phyloP scores from a whole-genome alignment of 768 basidiomycete species.

The Cystobasidium tubakii region DNA sequence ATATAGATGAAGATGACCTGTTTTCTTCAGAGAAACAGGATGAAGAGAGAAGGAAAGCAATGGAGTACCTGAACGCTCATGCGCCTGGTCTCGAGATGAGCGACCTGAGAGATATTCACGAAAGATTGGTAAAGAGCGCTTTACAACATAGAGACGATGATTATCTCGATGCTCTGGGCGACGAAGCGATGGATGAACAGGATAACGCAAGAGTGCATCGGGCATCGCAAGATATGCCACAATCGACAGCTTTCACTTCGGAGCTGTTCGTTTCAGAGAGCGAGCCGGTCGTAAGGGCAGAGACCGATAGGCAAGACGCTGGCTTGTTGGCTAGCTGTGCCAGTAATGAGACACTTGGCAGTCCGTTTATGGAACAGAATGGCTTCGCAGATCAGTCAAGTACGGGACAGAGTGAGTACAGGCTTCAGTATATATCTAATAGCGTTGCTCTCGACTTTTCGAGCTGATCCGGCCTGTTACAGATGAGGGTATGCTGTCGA shows the following conservation, averaged over 20 bases:
- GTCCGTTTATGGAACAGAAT: slow-evolving; percentile 16
- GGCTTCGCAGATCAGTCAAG: background rate
- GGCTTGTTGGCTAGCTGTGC: background rate
- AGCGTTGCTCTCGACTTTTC: too few species aligned
- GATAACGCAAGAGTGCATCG: background rate
- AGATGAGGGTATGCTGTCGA: background rate
- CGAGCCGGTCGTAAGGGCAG: too few species aligned
- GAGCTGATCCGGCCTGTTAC: background rate
- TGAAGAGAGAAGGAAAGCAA: background rate
- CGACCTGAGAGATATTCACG: slow-evolving; percentile 14
- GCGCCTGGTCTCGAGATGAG: background rate
- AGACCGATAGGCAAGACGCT: too few species aligned
- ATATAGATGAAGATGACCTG: slow-evolving; percentile 4
- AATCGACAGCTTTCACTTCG: slow-evolving; percentile 1
- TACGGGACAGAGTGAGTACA: background rate
- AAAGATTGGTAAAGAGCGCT: slow-evolving; percentile 5
- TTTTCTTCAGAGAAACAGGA: background rate
- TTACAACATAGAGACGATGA: background rate
- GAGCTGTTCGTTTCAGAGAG: background rate
- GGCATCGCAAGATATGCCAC: background rate
- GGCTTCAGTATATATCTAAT: background rate
- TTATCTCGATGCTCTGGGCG: background rate
- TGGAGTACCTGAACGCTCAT: background rate
- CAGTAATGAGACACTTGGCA: background rate
- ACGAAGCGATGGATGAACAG: background rate